These are phyloP conservation scores for Umbelopsis ramanniana DNA, from an alignment of 192 early-diverging fungal genomes.

Conservation along the genomic window DNA sequence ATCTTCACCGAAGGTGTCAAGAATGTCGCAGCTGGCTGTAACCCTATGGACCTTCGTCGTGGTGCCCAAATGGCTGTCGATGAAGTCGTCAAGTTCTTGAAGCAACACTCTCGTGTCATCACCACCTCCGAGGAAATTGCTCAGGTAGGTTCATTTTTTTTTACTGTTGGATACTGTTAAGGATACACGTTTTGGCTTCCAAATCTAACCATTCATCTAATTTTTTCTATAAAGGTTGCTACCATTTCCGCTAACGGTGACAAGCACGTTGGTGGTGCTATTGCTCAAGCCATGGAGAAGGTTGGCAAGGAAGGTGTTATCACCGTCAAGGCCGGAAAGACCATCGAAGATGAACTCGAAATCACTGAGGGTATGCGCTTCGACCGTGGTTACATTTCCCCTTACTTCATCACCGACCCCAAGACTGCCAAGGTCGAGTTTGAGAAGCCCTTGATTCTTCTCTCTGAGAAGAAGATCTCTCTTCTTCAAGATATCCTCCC, in stretches of 20 bases:
- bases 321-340: constrained; percentile 99
- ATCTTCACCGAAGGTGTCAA: constrained; percentile 99
- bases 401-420: constrained; percentile 99
- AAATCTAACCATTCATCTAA: neutral
- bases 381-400: constrained; percentile 99
- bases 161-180: neutral
- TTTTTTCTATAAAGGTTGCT: constrained; percentile 55
- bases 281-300: constrained; percentile 99
- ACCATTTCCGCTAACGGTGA: constrained; percentile 99
- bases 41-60: constrained; percentile 97
- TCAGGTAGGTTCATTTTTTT: constrained; percentile 62
- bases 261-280: constrained; percentile 92
- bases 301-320: constrained; percentile 99
- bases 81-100: constrained; percentile 89
- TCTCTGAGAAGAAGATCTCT: constrained; percentile 99
- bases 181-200: neutral
- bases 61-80: constrained; percentile 95
- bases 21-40: constrained; percentile 99
- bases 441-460: constrained; percentile 97
- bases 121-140: constrained; percentile 97
- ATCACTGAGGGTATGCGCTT: constrained; percentile 99
- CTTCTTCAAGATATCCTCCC: constrained; percentile 95
- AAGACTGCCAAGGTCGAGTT: constrained; percentile 99
- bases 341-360: constrained; percentile 98
- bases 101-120: constrained; percentile 88